Conservation (phyloP, 2,329 filamentous ascomycete genomes). For the Magnaporthales sp. region DNA sequence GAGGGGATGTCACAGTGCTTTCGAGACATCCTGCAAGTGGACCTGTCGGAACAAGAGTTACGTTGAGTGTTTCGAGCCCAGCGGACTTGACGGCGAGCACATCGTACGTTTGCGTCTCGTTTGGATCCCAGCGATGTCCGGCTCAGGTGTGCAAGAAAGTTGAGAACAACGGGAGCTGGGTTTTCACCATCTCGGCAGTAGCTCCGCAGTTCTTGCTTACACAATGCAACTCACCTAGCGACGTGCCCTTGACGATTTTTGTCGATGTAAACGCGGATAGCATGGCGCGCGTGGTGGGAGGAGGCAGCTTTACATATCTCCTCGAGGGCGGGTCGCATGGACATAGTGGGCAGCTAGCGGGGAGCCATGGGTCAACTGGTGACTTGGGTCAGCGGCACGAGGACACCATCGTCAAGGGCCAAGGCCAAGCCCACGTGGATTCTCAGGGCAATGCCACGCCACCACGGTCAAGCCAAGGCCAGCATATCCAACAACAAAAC, state of each 20-base stretch:
- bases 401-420: conserved; percentile 30
- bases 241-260: conserved; percentile 45
- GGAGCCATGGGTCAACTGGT: conserved; percentile 10
- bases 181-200: conserved; percentile 64
- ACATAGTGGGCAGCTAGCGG: conserved; percentile 3
- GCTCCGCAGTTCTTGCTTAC: conserved; percentile 54
- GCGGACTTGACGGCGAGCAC: conserved; percentile 43
- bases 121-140: conserved; percentile 68
- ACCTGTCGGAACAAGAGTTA: conserved; percentile 58
- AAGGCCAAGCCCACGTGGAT: conserved; percentile 33
- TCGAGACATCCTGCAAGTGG: conserved; percentile 65
- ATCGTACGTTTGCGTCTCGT: conserved; percentile 57
- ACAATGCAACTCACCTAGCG: conserved; percentile 33
- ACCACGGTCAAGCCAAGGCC: not conserved
- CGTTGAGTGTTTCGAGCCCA: conserved; percentile 64
- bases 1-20: conserved; percentile 47
- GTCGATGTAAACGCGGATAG: conserved; percentile 44
- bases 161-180: conserved; percentile 49
- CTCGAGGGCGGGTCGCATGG: conserved; percentile 20
- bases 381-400: conserved; percentile 15
- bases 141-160: conserved; percentile 51
- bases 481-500: not conserved
- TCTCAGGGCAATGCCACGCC: conserved; percentile 20
- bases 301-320: conserved; percentile 37
- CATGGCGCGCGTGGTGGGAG: conserved; percentile 37